phyloP scores from a whole-genome alignment of 352 stramenopile genomes.

The Pythium pyrilobum region DNA sequence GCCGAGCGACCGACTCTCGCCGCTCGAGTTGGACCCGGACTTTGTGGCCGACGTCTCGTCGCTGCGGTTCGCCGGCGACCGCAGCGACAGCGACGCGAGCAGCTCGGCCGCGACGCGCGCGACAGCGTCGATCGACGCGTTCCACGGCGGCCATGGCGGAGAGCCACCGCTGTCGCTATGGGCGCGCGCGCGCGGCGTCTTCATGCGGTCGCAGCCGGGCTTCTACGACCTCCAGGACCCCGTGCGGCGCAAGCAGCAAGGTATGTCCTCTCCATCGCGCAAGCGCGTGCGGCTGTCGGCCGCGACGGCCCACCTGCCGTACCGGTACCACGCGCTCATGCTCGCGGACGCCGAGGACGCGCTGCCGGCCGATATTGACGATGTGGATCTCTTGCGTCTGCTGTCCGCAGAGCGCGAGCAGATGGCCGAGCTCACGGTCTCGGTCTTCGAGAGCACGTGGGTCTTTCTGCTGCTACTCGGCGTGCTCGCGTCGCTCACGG shows the following conservation, averaged over 20 bases:
- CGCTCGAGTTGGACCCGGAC: slow-evolving; percentile 13
- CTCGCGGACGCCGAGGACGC: slow-evolving; percentile 13
- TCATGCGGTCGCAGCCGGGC: slow-evolving; percentile 14
- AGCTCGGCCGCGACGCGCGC: not conserved
- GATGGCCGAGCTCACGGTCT: slow-evolving; percentile 34
- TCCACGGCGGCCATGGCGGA: not conserved
- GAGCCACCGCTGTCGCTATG: slow-evolving; percentile 1
- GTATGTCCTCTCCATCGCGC: slow-evolving; percentile 9
- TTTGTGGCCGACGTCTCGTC: slow-evolving; percentile 8
- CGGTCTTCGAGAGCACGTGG: slow-evolving; percentile 70
- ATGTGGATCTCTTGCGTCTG: slow-evolving; percentile 20
- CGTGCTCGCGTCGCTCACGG: slow-evolving; percentile 42
- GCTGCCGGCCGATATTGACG: slow-evolving; percentile 17
- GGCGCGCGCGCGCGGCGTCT: slow-evolving; percentile 10
- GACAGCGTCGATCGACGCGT: not conserved
- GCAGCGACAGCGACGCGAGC: not conserved
- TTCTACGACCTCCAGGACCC: slow-evolving; percentile 32
- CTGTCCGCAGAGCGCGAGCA: slow-evolving; percentile 44
- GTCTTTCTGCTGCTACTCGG: slow-evolving; percentile 65
- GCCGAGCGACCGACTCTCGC: not conserved
- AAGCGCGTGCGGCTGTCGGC: slow-evolving; percentile 3
- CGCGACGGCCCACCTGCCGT: slow-evolving; percentile 15
- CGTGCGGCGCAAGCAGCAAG: slow-evolving; percentile 27
- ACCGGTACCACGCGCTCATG: slow-evolving; percentile 20
- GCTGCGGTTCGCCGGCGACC: slow-evolving; percentile 1